phyloP scores from a whole-genome alignment of 108 stramenopile species.

The Cyclotella atomus region DNA sequence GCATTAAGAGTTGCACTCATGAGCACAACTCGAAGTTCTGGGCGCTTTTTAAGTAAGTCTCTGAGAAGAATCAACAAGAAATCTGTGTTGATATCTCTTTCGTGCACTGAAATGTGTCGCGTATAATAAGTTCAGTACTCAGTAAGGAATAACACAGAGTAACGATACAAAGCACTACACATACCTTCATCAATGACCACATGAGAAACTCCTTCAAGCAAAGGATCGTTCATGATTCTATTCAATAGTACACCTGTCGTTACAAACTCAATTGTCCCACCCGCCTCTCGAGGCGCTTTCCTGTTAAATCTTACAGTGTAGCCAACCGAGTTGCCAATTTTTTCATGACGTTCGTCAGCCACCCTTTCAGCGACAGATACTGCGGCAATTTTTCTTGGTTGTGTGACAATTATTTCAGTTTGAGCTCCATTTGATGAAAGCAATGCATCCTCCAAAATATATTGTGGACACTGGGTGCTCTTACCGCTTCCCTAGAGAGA shows the following conservation, averaged over 20 bases:
- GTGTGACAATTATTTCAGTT: conserved; percentile 93
- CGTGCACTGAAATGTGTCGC: conserved; percentile 74
- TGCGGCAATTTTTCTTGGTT: conserved; percentile 96
- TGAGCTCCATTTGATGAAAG: conserved; percentile 74
- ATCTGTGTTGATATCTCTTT: conserved; percentile 96
- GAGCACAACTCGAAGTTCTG: conserved; percentile 91
- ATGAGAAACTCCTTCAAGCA: conserved; percentile 71
- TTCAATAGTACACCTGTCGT: conserved; percentile 98
- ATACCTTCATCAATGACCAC: conserved; percentile 83
- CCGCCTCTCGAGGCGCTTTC: conserved; percentile 21
- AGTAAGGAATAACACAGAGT: background rate
- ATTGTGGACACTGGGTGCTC: conserved; percentile 98
- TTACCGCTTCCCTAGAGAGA: too few relatives aligned
- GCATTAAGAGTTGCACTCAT: conserved; percentile 96
- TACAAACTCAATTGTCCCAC: conserved; percentile 92
- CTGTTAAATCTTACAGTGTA: conserved; percentile 95
- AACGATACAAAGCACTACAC: too few relatives aligned
- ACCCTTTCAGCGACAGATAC: conserved; percentile 97
- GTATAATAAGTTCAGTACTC: background rate
- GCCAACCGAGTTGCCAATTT: conserved; percentile 91
- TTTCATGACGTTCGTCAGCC: conserved; percentile 94
- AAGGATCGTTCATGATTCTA: conserved; percentile 85
- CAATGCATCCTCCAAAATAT: conserved; percentile 92
- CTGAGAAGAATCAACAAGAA: conserved; percentile 95
- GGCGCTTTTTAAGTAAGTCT: conserved; percentile 79